phyloP scores from a whole-genome alignment of 140 eudicot species.

The Flaveria floridana region DNA sequence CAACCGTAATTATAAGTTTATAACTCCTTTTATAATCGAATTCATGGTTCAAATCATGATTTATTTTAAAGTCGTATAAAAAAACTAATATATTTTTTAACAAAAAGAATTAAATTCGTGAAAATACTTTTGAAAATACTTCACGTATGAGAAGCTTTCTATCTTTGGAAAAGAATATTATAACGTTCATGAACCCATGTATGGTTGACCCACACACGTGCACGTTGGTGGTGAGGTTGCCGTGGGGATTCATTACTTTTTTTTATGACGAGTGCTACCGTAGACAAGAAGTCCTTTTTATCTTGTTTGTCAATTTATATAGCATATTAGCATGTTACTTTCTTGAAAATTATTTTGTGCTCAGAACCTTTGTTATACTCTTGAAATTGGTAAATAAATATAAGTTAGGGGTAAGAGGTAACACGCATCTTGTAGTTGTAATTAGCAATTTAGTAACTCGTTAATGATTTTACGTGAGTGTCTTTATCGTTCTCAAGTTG shows the following conservation, averaged over 20 bases:
- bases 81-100: no score
- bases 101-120: no score
- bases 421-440: neutral
- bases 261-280: neutral
- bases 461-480: no score
- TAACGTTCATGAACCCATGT: neutral
- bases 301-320: neutral
- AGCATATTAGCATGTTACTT: neutral
- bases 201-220: slow-evolving; percentile 1
- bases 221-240: neutral
- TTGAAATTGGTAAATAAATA: neutral
- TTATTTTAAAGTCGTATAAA: no score
- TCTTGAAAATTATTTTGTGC: neutral
- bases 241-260: neutral
- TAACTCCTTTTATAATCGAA: no score
- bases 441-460: no score
- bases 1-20: no score
- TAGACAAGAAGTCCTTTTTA: neutral
- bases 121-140: neutral
- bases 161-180: neutral
- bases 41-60: no score
- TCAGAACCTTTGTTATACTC: neutral
- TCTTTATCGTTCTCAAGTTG: no score
- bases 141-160: neutral
- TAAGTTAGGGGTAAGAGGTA: neutral